phyloP scores from a whole-genome alignment of 345 rosid genomes.

The Eucalyptus globulus region DNA sequence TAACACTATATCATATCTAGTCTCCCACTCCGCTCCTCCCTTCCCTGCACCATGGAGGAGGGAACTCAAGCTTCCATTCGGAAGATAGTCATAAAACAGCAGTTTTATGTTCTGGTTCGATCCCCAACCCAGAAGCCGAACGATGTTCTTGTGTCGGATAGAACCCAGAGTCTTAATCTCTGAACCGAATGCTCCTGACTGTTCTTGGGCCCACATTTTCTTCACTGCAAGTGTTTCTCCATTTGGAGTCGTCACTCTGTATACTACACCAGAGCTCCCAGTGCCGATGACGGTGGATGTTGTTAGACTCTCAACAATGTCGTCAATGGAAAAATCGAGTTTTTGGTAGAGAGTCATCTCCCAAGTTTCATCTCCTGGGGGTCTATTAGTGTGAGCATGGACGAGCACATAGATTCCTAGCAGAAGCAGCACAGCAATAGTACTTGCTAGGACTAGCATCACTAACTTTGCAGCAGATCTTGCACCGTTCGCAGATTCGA shows the following conservation, averaged over 20 bases:
- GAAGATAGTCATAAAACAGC: conserved; percentile 90
- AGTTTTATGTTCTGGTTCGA: conserved; percentile 67
- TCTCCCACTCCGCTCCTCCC: conserved; percentile 80
- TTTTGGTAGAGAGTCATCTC: conserved; percentile 80
- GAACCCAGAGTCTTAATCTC: conserved; percentile 82
- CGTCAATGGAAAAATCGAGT: conserved; percentile 69
- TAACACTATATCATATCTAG: conserved; percentile 50
- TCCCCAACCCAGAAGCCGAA: conserved; percentile 84
- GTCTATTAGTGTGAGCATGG: conserved; percentile 21
- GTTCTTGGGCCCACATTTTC: conserved; percentile 88
- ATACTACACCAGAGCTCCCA: conserved; percentile 94
- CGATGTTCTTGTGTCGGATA: conserved; percentile 73
- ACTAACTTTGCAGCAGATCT: conserved; percentile 41
- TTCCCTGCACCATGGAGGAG: conserved; percentile 82
- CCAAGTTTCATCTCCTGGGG: conserved; percentile 45
- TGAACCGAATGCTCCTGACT: conserved; percentile 71
- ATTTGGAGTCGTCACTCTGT: conserved; percentile 50
- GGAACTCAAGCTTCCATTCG: conserved; percentile 87
- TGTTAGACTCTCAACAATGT: conserved; percentile 42
- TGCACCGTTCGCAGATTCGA: conserved; percentile 5
- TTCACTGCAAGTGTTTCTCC: conserved; percentile 86
- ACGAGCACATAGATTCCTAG: conserved; percentile 51
- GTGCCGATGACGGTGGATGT: conserved; percentile 88
- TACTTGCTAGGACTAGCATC: conserved; percentile 60
- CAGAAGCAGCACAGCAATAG: conserved; percentile 53